Evolutionary conservation across 768 basidiomycete genomes (phyloP), one percentile per base, ranked within the genome.

Genomic region (Tulasnella sp.): DNA sequence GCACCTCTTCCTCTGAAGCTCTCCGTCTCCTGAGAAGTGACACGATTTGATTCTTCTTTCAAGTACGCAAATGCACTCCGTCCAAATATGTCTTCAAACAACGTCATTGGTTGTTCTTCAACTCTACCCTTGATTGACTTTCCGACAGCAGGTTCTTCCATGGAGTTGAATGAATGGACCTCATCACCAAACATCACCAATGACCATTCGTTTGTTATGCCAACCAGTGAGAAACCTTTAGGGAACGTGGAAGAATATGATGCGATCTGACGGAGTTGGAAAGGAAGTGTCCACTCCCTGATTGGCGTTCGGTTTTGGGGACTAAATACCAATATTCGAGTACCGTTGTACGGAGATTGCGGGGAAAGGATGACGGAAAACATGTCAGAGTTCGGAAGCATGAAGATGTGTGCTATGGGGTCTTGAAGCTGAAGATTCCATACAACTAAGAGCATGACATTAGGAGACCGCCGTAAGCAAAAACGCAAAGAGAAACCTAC

Each of bases 41-140:
- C 27, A 29, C 9, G 35, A 10, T 43, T 33, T 56, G 49, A 34
- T 62, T 59, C 5, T 50, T 42, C n/a, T 56, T 47, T 22, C 29
- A 61, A 54, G 28, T 67, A 61, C 5, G 60, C 58, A 58, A 90
- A 78, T 2, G 83, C 82, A 37, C 85, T 76, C 53, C 75, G 69
- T 33, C 91, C 91, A 61, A 93, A 95, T 60, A 92, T 85, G 60
- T 92, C 89, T 63, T 88, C 83, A 67, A 92, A 88, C 5, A 95
- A 68, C 6, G 86, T 83, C 53, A 71, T 68, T 55, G 20, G 63
- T 62, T 57, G 70, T 10, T 24, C 31, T 16, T 7, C 35, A 13
- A 57, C 60, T 24, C 61, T 32, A 53, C 33, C 8, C 60, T 19
- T 59, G 60, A 42, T 62, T 60, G 44, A 25, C 16, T 20, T 54